Percentiles rank a stretch among this genome's conserved stretches.
phyloP scores from a whole-genome alignment of 202 grass and related monocot genomes.

The Dendrocalamus latiflorus region DNA sequence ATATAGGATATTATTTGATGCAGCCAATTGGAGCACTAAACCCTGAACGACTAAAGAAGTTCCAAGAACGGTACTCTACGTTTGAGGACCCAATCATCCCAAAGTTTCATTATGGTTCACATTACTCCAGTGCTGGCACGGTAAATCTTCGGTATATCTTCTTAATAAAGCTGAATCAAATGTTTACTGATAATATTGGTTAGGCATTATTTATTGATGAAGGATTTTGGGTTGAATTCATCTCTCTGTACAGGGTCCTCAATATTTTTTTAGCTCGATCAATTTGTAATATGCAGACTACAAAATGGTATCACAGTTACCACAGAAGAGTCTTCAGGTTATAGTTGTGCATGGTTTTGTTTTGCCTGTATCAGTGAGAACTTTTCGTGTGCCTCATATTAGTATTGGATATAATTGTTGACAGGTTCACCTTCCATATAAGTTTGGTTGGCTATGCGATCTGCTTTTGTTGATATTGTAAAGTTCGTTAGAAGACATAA shows the following conservation, averaged over 20 bases:
- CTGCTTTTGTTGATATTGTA: slow-evolving; percentile 20
- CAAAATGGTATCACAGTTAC: slow-evolving; percentile 9
- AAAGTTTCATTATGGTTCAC: slow-evolving; percentile 98
- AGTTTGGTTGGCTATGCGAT: background rate
- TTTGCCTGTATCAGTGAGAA: slow-evolving; percentile 13
- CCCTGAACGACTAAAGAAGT: slow-evolving; percentile 80
- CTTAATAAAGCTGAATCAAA: slow-evolving; percentile 35
- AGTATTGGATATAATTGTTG: slow-evolving; percentile 17
- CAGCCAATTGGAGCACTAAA: slow-evolving; percentile 96
- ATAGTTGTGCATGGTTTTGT: slow-evolving; percentile 11
- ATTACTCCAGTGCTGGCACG: slow-evolving; percentile 97
- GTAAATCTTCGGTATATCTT: slow-evolving; percentile 72
- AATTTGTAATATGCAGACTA: background rate
- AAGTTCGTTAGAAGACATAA: slow-evolving; percentile 10
- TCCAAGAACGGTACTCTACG: slow-evolving; percentile 93
- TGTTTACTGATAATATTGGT: slow-evolving; percentile 23
- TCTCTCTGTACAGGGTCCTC: slow-evolving; percentile 4
- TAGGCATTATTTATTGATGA: background rate
- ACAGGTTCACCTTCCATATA: background rate
- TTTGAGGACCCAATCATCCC: slow-evolving; percentile 98
- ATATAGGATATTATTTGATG: slow-evolving; percentile 39
- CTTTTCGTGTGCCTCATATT: background rate
- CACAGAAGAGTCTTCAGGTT: slow-evolving; percentile 4
- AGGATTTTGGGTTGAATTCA: slow-evolving; percentile 1
- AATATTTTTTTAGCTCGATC: background rate